These are phyloP conservation scores for Mycena amicta DNA, from an alignment of 768 basidiomycete genomes.

Conservation along the genomic window DNA sequence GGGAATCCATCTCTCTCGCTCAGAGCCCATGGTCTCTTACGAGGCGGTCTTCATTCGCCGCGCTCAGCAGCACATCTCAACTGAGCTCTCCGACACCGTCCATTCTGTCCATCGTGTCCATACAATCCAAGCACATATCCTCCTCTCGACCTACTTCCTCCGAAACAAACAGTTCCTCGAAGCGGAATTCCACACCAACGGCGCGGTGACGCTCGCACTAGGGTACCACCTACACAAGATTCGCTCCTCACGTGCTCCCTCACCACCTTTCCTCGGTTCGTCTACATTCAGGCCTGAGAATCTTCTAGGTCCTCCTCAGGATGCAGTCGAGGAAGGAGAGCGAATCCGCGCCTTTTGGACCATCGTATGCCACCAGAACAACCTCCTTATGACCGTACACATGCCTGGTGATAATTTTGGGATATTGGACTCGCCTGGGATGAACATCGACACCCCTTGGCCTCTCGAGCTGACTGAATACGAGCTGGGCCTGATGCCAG, in stretches of 20 bases:
- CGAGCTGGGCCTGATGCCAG: slow-evolving; percentile 7
- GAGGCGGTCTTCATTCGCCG: slow-evolving; percentile 21
- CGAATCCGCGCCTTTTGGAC: slow-evolving; percentile 27
- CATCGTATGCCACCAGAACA: slow-evolving; percentile 20
- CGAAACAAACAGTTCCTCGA: slow-evolving; percentile 21
- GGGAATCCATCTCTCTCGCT: slow-evolving; percentile 22
- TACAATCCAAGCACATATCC: slow-evolving; percentile 24
- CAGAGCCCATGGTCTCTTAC: slow-evolving; percentile 19
- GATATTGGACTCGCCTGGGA: slow-evolving; percentile 17
- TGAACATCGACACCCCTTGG: slow-evolving; percentile 28
- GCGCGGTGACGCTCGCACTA: slow-evolving; percentile 19
- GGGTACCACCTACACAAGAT: slow-evolving; percentile 21
- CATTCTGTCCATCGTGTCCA: slow-evolving; percentile 19
- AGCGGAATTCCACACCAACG: slow-evolving; percentile 22
- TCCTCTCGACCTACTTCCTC: slow-evolving; percentile 21
- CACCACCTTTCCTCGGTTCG: slow-evolving; percentile 14
- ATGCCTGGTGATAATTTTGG: slow-evolving; percentile 16
- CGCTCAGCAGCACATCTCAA: slow-evolving; percentile 21
- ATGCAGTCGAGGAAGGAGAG: slow-evolving; percentile 25
- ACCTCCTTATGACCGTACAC: slow-evolving; percentile 16
- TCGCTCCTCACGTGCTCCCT: slow-evolving; percentile 13
- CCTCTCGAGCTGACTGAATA: slow-evolving; percentile 21
- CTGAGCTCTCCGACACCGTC: slow-evolving; percentile 16
- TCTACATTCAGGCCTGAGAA: slow-evolving; percentile 3
- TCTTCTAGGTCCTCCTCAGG: slow-evolving; percentile 15